A percentile compares a stretch with the other conserved stretches of the same genome.
phyloP scores from a whole-genome alignment of 257 asterid genomes.

The Nicotiana tomentosiformis region DNA sequence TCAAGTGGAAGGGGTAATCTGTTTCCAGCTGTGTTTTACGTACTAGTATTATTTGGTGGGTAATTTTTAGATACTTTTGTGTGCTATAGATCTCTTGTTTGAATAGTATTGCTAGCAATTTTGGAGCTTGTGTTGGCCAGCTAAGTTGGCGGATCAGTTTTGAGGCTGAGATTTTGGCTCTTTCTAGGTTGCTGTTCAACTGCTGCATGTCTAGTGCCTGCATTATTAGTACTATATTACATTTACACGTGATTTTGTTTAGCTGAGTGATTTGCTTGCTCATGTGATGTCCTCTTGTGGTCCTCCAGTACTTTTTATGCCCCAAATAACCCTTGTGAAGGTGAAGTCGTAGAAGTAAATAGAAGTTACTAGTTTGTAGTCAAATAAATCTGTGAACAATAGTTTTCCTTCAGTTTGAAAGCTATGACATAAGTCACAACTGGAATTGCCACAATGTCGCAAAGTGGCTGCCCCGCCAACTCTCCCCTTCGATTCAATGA shows the following conservation, averaged over 20 bases:
- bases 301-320: neutral
- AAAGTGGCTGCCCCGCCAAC: neutral
- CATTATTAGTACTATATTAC: neutral
- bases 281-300: neutral
- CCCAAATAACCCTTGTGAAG: neutral
- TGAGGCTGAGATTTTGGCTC: neutral
- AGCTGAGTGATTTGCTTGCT: neutral
- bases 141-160: neutral
- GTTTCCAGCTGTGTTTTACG: neutral
- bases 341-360: too few species aligned
- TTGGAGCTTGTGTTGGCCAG: neutral
- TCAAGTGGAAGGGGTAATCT: neutral
- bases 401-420: too few species aligned
- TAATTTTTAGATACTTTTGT: too few species aligned
- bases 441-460: too few species aligned
- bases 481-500: neutral
- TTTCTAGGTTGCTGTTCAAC: neutral
- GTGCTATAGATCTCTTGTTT: neutral
- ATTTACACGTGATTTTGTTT: neutral
- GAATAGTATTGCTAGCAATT: neutral
- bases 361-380: too few species aligned
- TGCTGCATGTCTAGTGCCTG: neutral
- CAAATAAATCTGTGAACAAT: too few species aligned
- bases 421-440: too few species aligned
- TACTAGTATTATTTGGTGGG: neutral